These are phyloP conservation scores for Panicum virgatum DNA, from an alignment of 202 grass and related monocot species.

Conservation along the genomic window DNA sequence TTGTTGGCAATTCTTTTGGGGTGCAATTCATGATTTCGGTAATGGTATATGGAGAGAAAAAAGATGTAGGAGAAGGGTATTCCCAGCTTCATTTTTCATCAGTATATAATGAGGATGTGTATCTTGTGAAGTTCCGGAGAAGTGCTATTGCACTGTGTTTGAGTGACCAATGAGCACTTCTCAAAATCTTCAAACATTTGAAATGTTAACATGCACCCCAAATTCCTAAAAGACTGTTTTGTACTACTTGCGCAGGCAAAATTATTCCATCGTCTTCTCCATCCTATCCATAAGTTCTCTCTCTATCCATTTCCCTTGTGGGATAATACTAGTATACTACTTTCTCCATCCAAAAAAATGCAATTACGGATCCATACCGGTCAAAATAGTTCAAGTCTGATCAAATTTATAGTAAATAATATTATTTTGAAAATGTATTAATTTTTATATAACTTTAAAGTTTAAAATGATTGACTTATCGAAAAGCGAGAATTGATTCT, in stretches of 20 bases:
- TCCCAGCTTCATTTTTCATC: background rate
- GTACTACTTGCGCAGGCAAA: background rate
- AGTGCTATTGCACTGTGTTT: background rate
- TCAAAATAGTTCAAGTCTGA: too few relatives aligned
- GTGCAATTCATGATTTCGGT: constrained; percentile 16
- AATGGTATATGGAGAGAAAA: background rate
- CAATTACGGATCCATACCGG: too few relatives aligned
- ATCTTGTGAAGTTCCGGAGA: background rate
- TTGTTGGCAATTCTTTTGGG: constrained; percentile 17
- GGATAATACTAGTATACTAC: background rate
- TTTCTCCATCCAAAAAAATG: too few relatives aligned
- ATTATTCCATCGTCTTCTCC: too few relatives aligned
- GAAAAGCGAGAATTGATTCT: too few relatives aligned
- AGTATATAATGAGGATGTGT: background rate
- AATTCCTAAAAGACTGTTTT: background rate
- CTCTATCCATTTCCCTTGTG: background rate
- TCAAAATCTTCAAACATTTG: background rate
- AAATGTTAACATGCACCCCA: background rate
- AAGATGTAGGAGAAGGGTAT: background rate
- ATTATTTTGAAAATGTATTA: too few relatives aligned
- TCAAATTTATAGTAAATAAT: too few relatives aligned
- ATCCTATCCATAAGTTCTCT: background rate
- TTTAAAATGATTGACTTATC: too few relatives aligned
- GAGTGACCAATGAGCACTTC: background rate
- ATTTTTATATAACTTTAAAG: too few relatives aligned